Evolutionary conservation across 805 yeast genomes (phyloP).

Genomic region (Candida quercuum): DNA sequence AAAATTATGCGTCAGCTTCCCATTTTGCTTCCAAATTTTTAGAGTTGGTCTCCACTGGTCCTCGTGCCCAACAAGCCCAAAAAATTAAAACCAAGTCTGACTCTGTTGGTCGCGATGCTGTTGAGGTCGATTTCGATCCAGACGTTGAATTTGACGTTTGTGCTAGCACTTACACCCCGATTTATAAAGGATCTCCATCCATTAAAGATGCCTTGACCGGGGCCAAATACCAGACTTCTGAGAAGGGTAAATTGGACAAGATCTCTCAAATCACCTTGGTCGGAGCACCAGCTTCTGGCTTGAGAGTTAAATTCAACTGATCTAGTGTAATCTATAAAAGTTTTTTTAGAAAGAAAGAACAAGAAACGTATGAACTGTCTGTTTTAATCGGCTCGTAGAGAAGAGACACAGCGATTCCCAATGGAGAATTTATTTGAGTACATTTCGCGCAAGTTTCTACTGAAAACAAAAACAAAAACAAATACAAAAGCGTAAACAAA

Average conservation of each 20-base stretch:
- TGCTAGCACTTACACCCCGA: slow-evolving; percentile 82
- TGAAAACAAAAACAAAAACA: background rate
- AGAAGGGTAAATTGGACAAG: slow-evolving; percentile 73
- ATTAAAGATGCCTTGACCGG: slow-evolving; percentile 84
- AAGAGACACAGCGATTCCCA: too few relatives aligned
- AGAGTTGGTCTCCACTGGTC: slow-evolving; percentile 61
- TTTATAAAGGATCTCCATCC: slow-evolving; percentile 65
- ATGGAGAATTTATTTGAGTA: background rate
- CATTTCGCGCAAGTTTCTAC: background rate
- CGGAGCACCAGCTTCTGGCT: slow-evolving; percentile 91
- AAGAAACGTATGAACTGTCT: too few relatives aligned
- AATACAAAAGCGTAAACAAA: background rate
- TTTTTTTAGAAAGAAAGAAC: too few relatives aligned
- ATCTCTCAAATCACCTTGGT: slow-evolving; percentile 73
- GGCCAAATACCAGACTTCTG: slow-evolving; percentile 73
- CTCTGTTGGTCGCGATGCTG: slow-evolving; percentile 73
- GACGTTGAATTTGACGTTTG: slow-evolving; percentile 89
- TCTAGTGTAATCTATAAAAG: too few relatives aligned
- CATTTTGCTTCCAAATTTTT: slow-evolving; percentile 84
- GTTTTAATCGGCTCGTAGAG: too few relatives aligned
- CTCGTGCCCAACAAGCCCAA: slow-evolving; percentile 84
- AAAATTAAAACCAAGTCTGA: slow-evolving; percentile 81
- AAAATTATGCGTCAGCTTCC: slow-evolving; percentile 84
- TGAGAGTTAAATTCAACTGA: slow-evolving; percentile 48
- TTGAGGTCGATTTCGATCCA: slow-evolving; percentile 89